These are phyloP conservation scores for Kodamaea sagamina DNA, from an alignment of 805 yeast species.

Conservation along the genomic window DNA sequence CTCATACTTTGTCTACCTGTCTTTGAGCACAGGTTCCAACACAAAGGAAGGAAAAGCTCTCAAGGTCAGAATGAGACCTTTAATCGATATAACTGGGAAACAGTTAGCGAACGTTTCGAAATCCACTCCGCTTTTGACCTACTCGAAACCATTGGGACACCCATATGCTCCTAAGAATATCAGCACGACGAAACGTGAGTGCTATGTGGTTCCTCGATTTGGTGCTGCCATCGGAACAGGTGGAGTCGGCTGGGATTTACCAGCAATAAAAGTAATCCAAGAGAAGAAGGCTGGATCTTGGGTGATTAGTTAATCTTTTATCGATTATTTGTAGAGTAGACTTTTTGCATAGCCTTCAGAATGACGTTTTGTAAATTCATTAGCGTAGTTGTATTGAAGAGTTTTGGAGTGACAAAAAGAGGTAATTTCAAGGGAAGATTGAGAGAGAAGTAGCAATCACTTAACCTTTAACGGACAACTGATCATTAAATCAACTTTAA, in stretches of 20 bases:
- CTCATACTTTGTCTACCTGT: slow-evolving; percentile 69
- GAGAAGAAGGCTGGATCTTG: slow-evolving; percentile 67
- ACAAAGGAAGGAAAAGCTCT: slow-evolving; percentile 41
- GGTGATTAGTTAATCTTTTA: slow-evolving; percentile 36
- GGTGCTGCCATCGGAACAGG: slow-evolving; percentile 86
- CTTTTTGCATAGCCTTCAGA: too few relatives aligned
- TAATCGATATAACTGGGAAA: slow-evolving; percentile 73
- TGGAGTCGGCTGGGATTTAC: slow-evolving; percentile 86
- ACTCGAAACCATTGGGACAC: slow-evolving; percentile 89
- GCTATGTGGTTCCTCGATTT: slow-evolving; percentile 87
- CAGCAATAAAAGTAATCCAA: slow-evolving; percentile 76
- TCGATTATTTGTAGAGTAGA: not conserved
- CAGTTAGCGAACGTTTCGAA: slow-evolving; percentile 80
- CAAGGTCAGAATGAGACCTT: slow-evolving; percentile 66
- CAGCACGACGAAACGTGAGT: slow-evolving; percentile 69
- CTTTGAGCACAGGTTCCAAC: slow-evolving; percentile 58
- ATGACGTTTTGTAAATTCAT: too few relatives aligned
- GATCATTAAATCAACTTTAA: too few relatives aligned
- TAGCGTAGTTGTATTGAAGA: too few relatives aligned
- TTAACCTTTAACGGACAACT: too few relatives aligned
- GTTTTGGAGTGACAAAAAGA: too few relatives aligned
- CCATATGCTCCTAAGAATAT: slow-evolving; percentile 81
- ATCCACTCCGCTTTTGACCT: slow-evolving; percentile 68
- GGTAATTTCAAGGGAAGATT: too few relatives aligned
- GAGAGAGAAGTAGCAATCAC: too few relatives aligned